Evolutionary conservation across 768 basidiomycete species (phyloP).

Genomic region (Auricularia sp.): DNA sequence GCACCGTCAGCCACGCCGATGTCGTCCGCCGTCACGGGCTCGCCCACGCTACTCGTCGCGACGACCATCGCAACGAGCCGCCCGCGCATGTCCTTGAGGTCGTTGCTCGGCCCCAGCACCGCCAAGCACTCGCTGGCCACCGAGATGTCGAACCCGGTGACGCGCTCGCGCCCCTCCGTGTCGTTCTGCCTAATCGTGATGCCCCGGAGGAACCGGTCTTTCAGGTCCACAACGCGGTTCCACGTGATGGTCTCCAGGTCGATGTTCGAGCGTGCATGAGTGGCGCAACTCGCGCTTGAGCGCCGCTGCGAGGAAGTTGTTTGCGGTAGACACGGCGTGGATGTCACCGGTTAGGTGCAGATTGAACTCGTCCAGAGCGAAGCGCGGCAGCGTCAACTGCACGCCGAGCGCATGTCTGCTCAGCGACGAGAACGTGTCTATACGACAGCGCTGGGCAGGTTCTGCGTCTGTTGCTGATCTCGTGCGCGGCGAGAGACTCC

Average conservation of each 20-base stretch:
- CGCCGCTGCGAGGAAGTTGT: conserved; percentile 93
- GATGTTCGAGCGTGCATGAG: conserved; percentile 88
- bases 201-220: conserved; percentile 93
- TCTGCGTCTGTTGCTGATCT: too few relatives aligned
- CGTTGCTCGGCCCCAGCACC: conserved; percentile 83
- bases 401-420: too few relatives aligned
- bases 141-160: conserved; percentile 91
- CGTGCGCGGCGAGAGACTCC: too few relatives aligned
- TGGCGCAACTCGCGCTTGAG: conserved; percentile 89
- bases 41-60: conserved; percentile 82
- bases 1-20: conserved; percentile 89
- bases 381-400: too few relatives aligned
- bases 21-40: conserved; percentile 92
- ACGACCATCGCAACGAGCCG: conserved; percentile 95
- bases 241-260: conserved; percentile 89
- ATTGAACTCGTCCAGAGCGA: conserved; percentile 89
- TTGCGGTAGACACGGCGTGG: conserved; percentile 94
- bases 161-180: conserved; percentile 87
- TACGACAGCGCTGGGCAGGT: too few relatives aligned
- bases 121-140: conserved; percentile 99
- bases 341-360: conserved; percentile 95
- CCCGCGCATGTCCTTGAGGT: conserved; percentile 83
- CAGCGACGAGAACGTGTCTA: too few relatives aligned
- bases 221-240: conserved; percentile 95
- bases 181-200: conserved; percentile 85